Base-by-base conservation (phyloP, 2,329 filamentous ascomycete genomes). In the Aspergillus texensis region DNA sequence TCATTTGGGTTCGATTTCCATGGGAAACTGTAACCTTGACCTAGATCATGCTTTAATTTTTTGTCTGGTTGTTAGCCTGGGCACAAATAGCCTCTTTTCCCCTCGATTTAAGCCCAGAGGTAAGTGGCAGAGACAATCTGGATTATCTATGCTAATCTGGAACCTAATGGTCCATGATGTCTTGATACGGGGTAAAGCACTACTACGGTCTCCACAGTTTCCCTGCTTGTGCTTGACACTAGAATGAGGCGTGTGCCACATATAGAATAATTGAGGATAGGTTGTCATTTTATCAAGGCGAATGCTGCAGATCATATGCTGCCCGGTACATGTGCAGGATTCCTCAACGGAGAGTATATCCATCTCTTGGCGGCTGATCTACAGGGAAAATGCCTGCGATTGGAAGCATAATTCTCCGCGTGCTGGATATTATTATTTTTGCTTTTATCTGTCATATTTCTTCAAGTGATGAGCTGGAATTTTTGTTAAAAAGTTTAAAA, bases 361-460 rank as follows among this genome's bases (percentile, higher is more conserved):
- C 32, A 55, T 39, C 52, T 24, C 52, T 39, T 55, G 34, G 34
- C 32, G 16, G 28, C 11, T 12, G 34, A 55, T 55, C 32, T 55
- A 55, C 52, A 55, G n/a, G 52, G 52, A 24, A 39, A 39, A 55
- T 39, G 52, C 52, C 21, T 14, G 52, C 36, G 52, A 55, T 39
- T 55, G 32, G 52, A 55, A 55, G 32, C 21, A 55, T 36, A 55
- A 55, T 55, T 39, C 52, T 39, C 52, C 52, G 52, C 16, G 9
- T 11, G 30, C 9, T 36, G 32, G 21, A 39, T 24, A 55, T 8
- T 34, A 4, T 4, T 10, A 16, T 39, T 26, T 26, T 36, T 39
- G 39, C 10, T 4, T 26, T 26, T 52, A 19, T 50, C 43, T 24
- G 4, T 28, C 6, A 14, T 28, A 26, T 48, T 14, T 48, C 10